Percentiles rank a stretch among this genome's conserved stretches.
These are phyloP conservation scores for Yamadazyma sp. DNA, from an alignment of 805 yeast species.

Conservation along the genomic window DNA sequence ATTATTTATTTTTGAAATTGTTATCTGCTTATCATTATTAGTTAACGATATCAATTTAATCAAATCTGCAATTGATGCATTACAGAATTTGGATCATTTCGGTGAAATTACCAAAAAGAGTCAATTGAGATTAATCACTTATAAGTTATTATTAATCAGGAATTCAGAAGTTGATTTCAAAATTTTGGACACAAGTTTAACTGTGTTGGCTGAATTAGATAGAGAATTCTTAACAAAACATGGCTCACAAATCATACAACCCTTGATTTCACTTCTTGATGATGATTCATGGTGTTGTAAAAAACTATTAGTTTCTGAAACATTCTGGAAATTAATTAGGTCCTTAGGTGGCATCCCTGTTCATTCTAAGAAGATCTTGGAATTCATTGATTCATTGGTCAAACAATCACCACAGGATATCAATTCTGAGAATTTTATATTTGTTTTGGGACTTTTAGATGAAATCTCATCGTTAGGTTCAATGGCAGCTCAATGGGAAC, in stretches of 20 bases:
- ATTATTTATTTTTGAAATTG: constrained; percentile 47
- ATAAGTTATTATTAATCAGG: constrained; percentile 48
- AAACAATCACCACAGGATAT: constrained; percentile 32
- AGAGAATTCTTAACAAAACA: constrained; percentile 43
- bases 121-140: constrained; percentile 46
- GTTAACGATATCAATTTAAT: constrained; percentile 23
- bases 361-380: constrained; percentile 43
- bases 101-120: constrained; percentile 27
- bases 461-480: constrained; percentile 83
- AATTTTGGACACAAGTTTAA: constrained; percentile 13
- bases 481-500: constrained; percentile 73
- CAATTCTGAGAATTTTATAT: constrained; percentile 54
- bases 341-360: constrained; percentile 43
- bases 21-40: constrained; percentile 33
- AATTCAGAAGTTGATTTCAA: constrained; percentile 21
- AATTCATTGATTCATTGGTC: constrained; percentile 44
- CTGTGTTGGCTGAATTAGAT: constrained; percentile 20
- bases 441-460: constrained; percentile 67
- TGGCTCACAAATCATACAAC: constrained; percentile 44
- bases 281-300: constrained; percentile 43
- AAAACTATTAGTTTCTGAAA: constrained; percentile 31
- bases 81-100: constrained; percentile 8
- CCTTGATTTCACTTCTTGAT: constrained; percentile 49
- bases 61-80: constrained; percentile 13
- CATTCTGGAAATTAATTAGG: constrained; percentile 55